These are phyloP conservation scores for Primulina tabacum DNA, from an alignment of 257 asterid species.

Conservation along the genomic window DNA sequence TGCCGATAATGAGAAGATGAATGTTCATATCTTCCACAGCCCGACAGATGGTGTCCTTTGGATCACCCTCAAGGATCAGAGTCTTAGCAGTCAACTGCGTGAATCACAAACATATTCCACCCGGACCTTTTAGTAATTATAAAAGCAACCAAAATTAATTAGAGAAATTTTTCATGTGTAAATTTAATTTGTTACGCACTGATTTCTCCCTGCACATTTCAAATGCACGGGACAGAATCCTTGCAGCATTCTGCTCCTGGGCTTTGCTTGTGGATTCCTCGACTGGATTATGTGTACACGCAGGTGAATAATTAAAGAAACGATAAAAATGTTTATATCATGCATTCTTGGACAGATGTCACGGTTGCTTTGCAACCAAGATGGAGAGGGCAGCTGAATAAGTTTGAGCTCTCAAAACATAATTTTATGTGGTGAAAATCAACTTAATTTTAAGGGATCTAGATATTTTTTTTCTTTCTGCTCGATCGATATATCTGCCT, in stretches of 20 bases:
- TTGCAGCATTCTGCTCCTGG: conserved; percentile 44
- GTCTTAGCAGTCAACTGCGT: conserved; percentile 43
- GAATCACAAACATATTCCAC: no score
- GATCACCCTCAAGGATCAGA: conserved; percentile 47
- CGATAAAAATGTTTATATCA: no score
- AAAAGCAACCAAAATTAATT: neutral
- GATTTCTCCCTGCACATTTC: conserved; percentile 45
- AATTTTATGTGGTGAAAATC: no score
- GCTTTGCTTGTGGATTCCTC: conserved; percentile 41
- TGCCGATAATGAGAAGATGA: conserved; percentile 48
- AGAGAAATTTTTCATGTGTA: neutral
- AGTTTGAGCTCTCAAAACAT: no score
- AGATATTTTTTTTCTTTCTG: no score
- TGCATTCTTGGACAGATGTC: no score
- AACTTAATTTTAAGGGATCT: no score
- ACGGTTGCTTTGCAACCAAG: no score
- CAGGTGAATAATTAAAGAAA: no score
- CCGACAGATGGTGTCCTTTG: conserved; percentile 50
- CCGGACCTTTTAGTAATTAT: no score
- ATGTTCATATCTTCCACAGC: conserved; percentile 42
- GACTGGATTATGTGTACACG: conserved; percentile 19
- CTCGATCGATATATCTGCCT: no score
- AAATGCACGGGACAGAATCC: conserved; percentile 41
- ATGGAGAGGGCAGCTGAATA: no score
- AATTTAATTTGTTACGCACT: conserved; percentile 20